Evolutionary conservation across 1,284 basidiomycete species (phyloP).

Genomic region (Ceratorhiza oryzae-sativae): DNA sequence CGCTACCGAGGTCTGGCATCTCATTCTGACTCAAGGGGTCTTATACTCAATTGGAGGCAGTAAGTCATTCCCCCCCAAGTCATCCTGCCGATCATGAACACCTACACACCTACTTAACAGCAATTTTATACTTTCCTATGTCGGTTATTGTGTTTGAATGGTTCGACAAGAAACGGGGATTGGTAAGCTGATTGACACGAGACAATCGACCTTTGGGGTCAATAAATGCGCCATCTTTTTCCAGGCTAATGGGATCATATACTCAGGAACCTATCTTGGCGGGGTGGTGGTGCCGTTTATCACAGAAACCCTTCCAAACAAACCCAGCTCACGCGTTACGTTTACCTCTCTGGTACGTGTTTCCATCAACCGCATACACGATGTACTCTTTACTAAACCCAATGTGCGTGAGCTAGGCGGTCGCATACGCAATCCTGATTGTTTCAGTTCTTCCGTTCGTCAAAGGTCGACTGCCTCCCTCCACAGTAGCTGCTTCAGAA

Average conservation of each 20-base stretch:
- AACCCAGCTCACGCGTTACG: conserved; percentile 32
- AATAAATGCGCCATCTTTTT: not conserved
- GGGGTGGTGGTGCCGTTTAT: conserved; percentile 43
- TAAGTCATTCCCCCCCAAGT: not conserved
- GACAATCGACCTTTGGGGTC: not conserved
- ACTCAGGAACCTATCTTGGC: conserved; percentile 39
- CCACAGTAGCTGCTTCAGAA: conserved; percentile 7
- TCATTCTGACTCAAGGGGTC: conserved; percentile 43
- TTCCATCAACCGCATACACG: not conserved
- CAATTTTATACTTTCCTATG: conserved; percentile 42
- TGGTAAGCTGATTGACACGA: conserved; percentile 32
- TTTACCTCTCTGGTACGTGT: conserved; percentile 40
- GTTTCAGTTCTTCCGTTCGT: conserved; percentile 41
- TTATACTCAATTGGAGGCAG: conserved; percentile 43
- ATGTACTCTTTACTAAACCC: not conserved
- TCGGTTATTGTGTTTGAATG: conserved; percentile 38
- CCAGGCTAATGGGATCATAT: conserved; percentile 41
- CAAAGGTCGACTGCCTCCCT: conserved; percentile 40
- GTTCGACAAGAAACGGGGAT: conserved; percentile 38
- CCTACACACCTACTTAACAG: not conserved
- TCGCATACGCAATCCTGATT: conserved; percentile 25
- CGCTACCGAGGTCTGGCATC: conserved; percentile 40
- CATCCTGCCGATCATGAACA: not conserved
- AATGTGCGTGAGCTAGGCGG: conserved; percentile 3
- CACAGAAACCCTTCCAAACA: conserved; percentile 39